Conservation (phyloP, 176 grass and related monocot species). For the Raddia distichophylla region DNA sequence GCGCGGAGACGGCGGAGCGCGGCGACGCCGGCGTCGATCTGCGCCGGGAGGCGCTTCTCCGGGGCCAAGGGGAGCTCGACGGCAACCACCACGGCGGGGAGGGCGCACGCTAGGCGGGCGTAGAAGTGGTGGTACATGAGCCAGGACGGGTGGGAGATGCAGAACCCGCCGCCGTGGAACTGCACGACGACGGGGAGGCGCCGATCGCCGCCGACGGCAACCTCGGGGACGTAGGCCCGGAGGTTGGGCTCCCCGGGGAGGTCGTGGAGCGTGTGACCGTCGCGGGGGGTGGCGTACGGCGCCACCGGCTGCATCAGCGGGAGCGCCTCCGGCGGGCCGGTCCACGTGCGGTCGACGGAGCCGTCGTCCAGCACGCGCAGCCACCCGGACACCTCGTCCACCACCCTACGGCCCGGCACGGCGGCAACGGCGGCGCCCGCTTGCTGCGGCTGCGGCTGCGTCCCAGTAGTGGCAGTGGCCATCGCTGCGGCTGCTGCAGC, state of each 20-base stretch:
- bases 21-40: conserved; percentile 50
- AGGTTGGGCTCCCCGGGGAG: conserved; percentile 69
- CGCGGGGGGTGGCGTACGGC: conserved; percentile 44
- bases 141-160: conserved; percentile 74
- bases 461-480: not conserved
- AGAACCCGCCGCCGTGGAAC: conserved; percentile 87
- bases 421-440: not conserved
- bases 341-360: conserved; percentile 81
- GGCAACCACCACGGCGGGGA: conserved; percentile 60
- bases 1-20: conserved; percentile 60
- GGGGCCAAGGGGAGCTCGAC: conserved; percentile 74
- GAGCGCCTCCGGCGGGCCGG: conserved; percentile 65
- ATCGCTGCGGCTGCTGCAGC: not conserved
- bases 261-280: conserved; percentile 84
- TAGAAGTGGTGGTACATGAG: conserved; percentile 91
- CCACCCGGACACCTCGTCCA: conserved; percentile 91
- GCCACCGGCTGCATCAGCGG: conserved; percentile 66
- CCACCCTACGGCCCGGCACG: conserved; percentile 37
- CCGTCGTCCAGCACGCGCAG: conserved; percentile 75
- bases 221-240: conserved; percentile 71
- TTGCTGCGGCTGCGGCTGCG: not conserved
- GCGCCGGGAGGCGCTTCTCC: conserved; percentile 63
- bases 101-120: conserved; percentile 54
- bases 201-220: not conserved
- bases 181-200: conserved; percentile 69